Percentiles rank a stretch among this genome's conserved stretches.
Evolutionary conservation across 2,329 filamentous ascomycete genomes (phyloP).

Genomic region (Exophiala phaeomuriformis): DNA sequence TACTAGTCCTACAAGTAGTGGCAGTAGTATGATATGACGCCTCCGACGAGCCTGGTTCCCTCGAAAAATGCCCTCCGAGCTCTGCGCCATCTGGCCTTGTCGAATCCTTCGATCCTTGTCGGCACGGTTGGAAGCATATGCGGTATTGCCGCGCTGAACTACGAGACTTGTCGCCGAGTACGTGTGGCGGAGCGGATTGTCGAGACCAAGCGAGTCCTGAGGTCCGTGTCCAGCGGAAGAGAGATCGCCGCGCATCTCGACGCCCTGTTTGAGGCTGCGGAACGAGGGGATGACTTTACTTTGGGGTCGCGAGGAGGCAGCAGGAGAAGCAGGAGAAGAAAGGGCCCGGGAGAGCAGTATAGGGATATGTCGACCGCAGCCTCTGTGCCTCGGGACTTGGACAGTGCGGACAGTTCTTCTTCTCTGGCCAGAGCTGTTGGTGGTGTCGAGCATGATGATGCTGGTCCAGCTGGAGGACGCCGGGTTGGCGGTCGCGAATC

Average conservation of each 20-base stretch:
- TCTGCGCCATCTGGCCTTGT: constrained; percentile 34
- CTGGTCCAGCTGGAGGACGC: no score
- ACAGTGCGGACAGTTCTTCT: background rate
- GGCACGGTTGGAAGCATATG: constrained; percentile 35
- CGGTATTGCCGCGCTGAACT: constrained; percentile 36
- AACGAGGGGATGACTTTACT: constrained; percentile 38
- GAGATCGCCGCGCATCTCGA: constrained; percentile 34
- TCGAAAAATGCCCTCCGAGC: constrained; percentile 41
- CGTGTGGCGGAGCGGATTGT: constrained; percentile 38
- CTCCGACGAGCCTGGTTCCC: constrained; percentile 29
- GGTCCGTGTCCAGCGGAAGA: constrained; percentile 26
- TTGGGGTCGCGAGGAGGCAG: constrained; percentile 32
- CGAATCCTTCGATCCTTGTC: constrained; percentile 29
- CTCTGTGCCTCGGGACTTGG: background rate
- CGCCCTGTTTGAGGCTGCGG: constrained; percentile 40
- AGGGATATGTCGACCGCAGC: constrained; percentile 11
- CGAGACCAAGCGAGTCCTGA: constrained; percentile 40
- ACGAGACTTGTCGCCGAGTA: constrained; percentile 38
- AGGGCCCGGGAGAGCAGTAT: background rate
- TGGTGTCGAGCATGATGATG: no score
- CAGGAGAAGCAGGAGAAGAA: constrained; percentile 23
- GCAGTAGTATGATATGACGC: constrained; percentile 7
- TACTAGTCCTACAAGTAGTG: background rate
- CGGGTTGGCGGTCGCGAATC: no score
- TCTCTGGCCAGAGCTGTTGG: no score